Evolutionary conservation across 306 rosid genomes (phyloP), one percentile per base, ranked within the genome.

Genomic region (Chamaecrista fasciculata): DNA sequence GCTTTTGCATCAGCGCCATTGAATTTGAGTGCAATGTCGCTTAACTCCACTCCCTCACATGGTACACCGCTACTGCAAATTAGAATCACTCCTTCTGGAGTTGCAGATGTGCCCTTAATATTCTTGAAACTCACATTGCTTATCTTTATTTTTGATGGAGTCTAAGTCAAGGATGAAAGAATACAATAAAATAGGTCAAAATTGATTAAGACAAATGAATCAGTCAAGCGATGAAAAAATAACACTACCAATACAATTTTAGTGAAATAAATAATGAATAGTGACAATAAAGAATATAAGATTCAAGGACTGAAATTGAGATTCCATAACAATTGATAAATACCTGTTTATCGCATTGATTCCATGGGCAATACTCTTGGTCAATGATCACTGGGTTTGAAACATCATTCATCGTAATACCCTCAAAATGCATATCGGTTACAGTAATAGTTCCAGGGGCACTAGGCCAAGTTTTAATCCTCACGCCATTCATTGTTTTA

Each of bases 401-500:
- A 5, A 85, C 89, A 31, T 76, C 40, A 0, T 21, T 14, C 86
- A 85, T 73, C 26, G 5, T 26, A 50, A 81, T 77, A 25, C 79
- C 63, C 29, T 56, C 76, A 10, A 76, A 81, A 53, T 55, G 78
- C 58, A 81, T 46, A 49, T 85, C 23, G 4, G 84, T 52, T 49
- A 50, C 68, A 3, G 33, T 1, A 3, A 40, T 64, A 0, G 9
- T 2, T 5, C 14, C 11, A 3, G 39, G 51, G 8, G 72, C 56
- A 1, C 52, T 33, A 2, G 81, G 78, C 79, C 82, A 85, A 7
- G 84, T 81, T 57, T 81, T 85, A 64, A 81, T 66, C 61, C 86
- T 73, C 0, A 81, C 76, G 0, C 89, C 89, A 11, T 76, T 79
- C 4, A 0, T 0, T 9, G 84, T 81, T 4, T 43, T n/a, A 0